Evolutionary conservation across 1,139 yeast genomes (phyloP).

Genomic region (Pneumocystis carinii): DNA sequence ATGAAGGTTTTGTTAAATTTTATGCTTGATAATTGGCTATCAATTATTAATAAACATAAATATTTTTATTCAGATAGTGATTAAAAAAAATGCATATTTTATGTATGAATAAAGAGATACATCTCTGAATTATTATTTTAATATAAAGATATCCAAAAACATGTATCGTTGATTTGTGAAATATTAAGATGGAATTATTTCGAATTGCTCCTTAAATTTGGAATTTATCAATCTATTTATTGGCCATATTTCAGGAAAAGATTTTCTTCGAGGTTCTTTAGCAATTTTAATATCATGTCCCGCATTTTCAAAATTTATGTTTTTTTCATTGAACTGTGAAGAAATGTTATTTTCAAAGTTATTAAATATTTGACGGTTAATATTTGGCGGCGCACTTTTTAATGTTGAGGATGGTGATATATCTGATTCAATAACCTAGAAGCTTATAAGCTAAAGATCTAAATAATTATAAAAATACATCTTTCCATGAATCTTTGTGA

Average conservation of each 20-base stretch:
- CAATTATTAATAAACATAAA: background rate
- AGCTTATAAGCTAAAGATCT: background rate
- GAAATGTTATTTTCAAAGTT: background rate
- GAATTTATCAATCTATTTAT: background rate
- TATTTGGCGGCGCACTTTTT: background rate
- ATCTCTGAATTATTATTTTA: background rate
- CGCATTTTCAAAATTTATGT: background rate
- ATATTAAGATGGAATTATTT: background rate
- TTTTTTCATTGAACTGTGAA: background rate
- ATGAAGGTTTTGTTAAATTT: background rate
- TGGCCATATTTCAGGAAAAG: background rate
- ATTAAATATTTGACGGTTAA: background rate
- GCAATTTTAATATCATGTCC: background rate
- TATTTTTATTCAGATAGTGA: background rate
- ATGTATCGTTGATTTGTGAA: background rate
- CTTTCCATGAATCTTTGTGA: slow-evolving; percentile 1
- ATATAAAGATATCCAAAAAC: background rate
- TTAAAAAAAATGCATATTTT: background rate
- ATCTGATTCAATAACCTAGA: background rate
- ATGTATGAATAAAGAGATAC: background rate
- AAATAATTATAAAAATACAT: background rate
- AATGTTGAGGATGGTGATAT: background rate
- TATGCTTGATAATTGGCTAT: background rate
- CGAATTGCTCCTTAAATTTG: background rate
- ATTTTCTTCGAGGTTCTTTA: background rate